Base-by-base conservation (phyloP, 106 monocot species). In the Allium fistulosum region DNA sequence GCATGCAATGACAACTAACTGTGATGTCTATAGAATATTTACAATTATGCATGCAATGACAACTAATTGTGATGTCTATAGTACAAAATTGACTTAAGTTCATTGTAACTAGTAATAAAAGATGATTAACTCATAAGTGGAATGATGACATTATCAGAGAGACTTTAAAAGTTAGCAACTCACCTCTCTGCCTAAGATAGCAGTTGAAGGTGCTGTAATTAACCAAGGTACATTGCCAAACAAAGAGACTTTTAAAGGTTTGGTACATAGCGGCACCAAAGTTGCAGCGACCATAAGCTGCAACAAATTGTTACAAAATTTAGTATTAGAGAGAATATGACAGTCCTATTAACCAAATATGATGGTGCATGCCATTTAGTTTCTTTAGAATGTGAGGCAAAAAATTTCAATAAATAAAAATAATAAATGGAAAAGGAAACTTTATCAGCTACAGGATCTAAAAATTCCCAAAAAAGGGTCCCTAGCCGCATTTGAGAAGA, bases 101-200 rank as follows among this genome's bases (percentile, higher is more conserved):
- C 37, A 37, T 2, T 37, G 37, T 1, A 37, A 37, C 37, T 37
- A 4, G 2, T 37, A 37, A 37, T 5, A 1, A 37, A 37, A 37
- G 37, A 1, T 5, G 5, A 37, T 37, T 37, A 37, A 37, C 37
- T 37, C 37, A 37, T 37, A 37, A 37, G 37, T 37, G 37, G 37
- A 37, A 37, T 37, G 37, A 37, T 37, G 37, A 37, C 37, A 22
- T 37, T 37, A 37, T 37, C 37, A 37, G 37, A 37, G 5, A 37
- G 37, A 37, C 37, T 2, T 1, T 37, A 37, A 37, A 1, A 2
- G 37, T 37, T 1, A 37, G 37, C 37, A 37, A 51, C 59, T 76
- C 46, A 97, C 96, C 96, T 97, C 96, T 92, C 96, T 97, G 51
- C 96, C 88, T 83, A 92, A 88, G 62, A 97, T 97, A 13, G 88